Conservation (phyloP, 1,284 basidiomycete genomes). For the Pseudozyma sp. region DNA sequence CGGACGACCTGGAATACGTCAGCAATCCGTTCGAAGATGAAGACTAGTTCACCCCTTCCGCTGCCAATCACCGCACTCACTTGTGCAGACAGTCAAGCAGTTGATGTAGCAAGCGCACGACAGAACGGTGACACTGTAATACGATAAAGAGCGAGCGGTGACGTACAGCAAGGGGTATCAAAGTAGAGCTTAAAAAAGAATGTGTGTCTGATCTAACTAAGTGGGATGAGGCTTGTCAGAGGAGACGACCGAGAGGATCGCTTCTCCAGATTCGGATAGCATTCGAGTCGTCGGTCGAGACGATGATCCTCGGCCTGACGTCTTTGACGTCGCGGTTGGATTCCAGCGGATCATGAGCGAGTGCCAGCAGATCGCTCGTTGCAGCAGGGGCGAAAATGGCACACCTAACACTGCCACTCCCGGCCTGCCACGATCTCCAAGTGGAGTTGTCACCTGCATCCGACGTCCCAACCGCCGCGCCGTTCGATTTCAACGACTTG, state of each 20-base stretch:
- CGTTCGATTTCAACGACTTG: slow-evolving; percentile 11
- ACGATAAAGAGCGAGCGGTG: slow-evolving; percentile 5
- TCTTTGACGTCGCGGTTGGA: background rate
- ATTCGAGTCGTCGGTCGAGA: slow-evolving; percentile 52
- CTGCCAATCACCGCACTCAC: background rate
- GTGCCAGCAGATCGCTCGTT: slow-evolving; percentile 29
- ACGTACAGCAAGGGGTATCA: slow-evolving; percentile 2
- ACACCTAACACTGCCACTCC: slow-evolving; percentile 46
- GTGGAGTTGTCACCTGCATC: slow-evolving; percentile 24
- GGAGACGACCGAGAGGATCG: slow-evolving; percentile 30
- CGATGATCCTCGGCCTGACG: slow-evolving; percentile 39
- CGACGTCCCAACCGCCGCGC: background rate
- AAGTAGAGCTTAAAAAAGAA: background rate
- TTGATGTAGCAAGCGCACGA: background rate
- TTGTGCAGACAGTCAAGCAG: too few relatives aligned
- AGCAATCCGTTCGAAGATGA: slow-evolving; percentile 64
- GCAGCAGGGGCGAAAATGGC: slow-evolving; percentile 52
- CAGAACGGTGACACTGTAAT: slow-evolving; percentile 3
- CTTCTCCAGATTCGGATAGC: slow-evolving; percentile 50
- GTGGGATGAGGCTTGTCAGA: slow-evolving; percentile 3
- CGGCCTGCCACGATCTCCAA: slow-evolving; percentile 48
- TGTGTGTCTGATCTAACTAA: background rate
- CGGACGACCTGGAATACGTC: slow-evolving; percentile 60
- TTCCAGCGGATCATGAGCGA: slow-evolving; percentile 44
- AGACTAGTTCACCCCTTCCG: slow-evolving; percentile 24